Percentiles rank a stretch among this genome's conserved stretches.
Conservation (phyloP, 371 early-diverging fungal species). For the Mortierella sp. region DNA sequence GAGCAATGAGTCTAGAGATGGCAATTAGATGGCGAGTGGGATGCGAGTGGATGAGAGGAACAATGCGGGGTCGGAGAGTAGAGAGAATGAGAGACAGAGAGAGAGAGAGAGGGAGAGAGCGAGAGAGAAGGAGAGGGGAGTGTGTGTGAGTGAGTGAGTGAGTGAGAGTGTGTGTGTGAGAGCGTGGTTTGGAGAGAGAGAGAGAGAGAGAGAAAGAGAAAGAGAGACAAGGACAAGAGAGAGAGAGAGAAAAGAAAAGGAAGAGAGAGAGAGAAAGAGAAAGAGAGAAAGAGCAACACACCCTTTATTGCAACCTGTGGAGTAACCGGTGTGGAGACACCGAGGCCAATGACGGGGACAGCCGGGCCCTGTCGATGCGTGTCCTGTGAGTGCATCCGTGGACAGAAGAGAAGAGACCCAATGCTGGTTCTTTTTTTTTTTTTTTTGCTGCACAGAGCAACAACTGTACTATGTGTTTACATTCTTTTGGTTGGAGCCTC, state of each 20-base stretch:
- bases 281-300: no score
- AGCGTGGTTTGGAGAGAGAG: not conserved
- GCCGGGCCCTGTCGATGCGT: no score
- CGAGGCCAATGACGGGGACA: not conserved
- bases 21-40: not conserved
- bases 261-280: not conserved
- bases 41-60: not conserved
- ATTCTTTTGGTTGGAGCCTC: no score
- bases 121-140: no score
- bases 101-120: no score
- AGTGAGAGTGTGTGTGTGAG: not conserved
- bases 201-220: not conserved
- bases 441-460: no score
- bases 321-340: not conserved
- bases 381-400: no score
- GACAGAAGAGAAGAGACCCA: no score
- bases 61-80: not conserved
- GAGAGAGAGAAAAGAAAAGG: not conserved
- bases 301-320: not conserved
- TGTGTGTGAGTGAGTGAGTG: not conserved
- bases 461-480: no score
- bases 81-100: not conserved
- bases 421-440: no score
- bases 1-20: not conserved
- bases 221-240: not conserved